Evolutionary conservation across 2,329 filamentous ascomycete genomes (phyloP), one percentile per base, ranked within the genome.

Genomic region (Claviceps sp.): DNA sequence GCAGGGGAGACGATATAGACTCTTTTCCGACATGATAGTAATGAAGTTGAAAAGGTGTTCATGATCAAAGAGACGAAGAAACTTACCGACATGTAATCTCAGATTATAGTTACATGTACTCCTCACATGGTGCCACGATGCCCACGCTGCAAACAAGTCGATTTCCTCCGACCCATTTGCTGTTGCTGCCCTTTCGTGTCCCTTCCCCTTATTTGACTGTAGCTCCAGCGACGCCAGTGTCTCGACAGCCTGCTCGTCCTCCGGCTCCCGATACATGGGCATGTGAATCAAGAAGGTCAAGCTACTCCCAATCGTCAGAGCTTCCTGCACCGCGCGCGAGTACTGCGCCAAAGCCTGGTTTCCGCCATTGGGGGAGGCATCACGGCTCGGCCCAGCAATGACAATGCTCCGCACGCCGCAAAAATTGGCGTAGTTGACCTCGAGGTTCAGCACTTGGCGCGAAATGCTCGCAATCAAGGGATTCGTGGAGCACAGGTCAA

Each of bases 351-450:
- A 63, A n/a, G 76, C 74, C 62, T 72, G 70, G 58, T 72, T 69
- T 47, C 70, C 72, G 14, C 70, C 67, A 54, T 72, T 64, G 52
- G 73, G 75, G 53, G 76, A 75, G 53, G 79, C 74, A 57, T 84
- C 79, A 14, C 80, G 70, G 57, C 78, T 78, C 3, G 93, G 93
- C 0, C 89, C 89, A 1, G 85, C 82, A 34, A 98, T 74, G 49
- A 97, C 73, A 54, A 97, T 76, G 67, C 86, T 94, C 52, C 83
- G 82, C 47, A 93, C 78, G 38, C 94, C 94, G 62, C 89, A 96
- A 69, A 97, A 98, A 56, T 89, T 90, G 57, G 94, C 93, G 69
- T 96, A 98, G 48, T 89, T 87, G 47, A 97, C 78, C 65, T 98
- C 93, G 41, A 95, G 76, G 64, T 89, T 89, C 56, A 98, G 74